Base-by-base conservation (phyloP, 768 basidiomycete species). In the Boletus sensibilis region DNA sequence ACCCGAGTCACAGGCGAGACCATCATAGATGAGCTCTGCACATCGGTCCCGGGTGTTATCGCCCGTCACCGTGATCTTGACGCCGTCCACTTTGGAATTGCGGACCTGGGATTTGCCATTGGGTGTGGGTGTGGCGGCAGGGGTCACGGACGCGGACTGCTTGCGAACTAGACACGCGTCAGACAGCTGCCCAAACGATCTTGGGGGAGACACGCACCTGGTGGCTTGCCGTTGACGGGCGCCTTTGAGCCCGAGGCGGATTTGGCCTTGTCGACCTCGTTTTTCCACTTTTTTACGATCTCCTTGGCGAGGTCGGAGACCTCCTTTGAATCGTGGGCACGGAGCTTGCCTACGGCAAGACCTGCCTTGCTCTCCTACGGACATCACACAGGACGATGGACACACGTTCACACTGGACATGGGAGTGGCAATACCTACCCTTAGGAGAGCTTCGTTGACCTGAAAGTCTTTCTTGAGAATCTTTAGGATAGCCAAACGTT, bases 201-300 rank as follows among this genome's bases (percentile, higher is more conserved):
- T 31, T 16, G 5, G 14, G 9, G 16, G 35, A 27, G 25, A 5
- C 3, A 50, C 79, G 60, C 65, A 79, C 80, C 78, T 62, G 72
- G 68, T 33, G 62, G 62, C 53, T 76, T 67, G 50, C 66, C 49
- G 27, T 64, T 59, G 63, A 50, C 11, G 39, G 43, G 13, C 1
- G 50, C 18, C 50, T 66, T 70, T 5, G 57, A 46, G 6, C 58
- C 33, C 20, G 64, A 55, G 16, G 63, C 68, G 8, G 75, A 72
- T 56, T 84, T 83, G 0, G 81, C 82, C 64, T 84, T 85, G 56
- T 94, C 92, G 34, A 96, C 94, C 57, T 88, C 87, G 31, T 76
- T 81, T 74, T 95, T 95, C 94, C 94, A 97, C 66, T 87, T 89
- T 73, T 86, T 91, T 47, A 97, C 94, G 43, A 95, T 77, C 61